Evolutionary conservation across 2,329 filamentous ascomycete species (phyloP).

Genomic region (Aureobasidium sp.): DNA sequence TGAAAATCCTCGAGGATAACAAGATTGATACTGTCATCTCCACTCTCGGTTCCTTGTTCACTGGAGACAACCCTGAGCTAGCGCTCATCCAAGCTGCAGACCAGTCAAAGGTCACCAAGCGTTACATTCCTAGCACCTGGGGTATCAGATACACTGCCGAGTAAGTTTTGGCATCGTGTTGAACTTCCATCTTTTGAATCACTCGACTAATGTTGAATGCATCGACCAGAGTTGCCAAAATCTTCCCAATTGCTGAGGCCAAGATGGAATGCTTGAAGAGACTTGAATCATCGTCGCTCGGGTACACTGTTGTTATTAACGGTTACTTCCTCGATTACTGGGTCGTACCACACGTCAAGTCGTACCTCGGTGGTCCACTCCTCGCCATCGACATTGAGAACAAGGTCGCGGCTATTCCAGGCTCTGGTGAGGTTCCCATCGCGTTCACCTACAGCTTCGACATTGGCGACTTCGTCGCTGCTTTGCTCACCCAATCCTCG

Average conservation of each 20-base stretch:
- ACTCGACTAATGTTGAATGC: neutral
- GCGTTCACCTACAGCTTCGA: neutral
- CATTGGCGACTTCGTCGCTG: neutral
- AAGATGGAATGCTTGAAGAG: neutral
- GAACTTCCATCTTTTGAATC: neutral
- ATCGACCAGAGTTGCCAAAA: neutral
- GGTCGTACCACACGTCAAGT: neutral
- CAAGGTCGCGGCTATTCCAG: neutral
- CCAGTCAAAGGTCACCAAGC: neutral
- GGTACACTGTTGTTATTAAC: neutral
- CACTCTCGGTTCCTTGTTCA: neutral
- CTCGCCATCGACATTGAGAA: neutral
- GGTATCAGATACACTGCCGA: neutral
- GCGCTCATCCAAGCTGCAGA: neutral
- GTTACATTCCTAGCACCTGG: neutral
- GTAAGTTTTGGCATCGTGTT: neutral
- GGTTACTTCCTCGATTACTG: neutral
- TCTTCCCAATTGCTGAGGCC: neutral
- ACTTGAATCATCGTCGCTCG: neutral
- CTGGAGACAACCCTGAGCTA: neutral
- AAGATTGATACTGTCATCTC: neutral
- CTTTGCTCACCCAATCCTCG: neutral
- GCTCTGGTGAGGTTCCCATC: neutral
- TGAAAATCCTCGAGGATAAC: neutral
- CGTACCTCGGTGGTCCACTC: neutral